Evolutionary conservation across 2,329 filamentous ascomycete species (phyloP).

Genomic region (Fusarium praegraminearum): DNA sequence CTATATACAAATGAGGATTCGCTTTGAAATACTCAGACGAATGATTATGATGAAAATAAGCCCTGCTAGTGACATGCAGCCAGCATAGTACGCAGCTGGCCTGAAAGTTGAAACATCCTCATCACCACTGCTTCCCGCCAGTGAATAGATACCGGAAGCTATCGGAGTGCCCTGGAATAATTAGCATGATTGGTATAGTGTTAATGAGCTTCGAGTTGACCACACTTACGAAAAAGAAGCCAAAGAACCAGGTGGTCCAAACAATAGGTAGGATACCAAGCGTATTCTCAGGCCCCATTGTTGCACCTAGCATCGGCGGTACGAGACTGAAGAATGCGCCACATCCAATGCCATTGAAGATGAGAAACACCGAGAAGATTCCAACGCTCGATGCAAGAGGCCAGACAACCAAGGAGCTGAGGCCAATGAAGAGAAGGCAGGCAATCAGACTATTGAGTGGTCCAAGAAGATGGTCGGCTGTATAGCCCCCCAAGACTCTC

Average conservation of each 20-base stretch:
- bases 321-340: constrained; percentile 51
- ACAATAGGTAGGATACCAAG: constrained; percentile 46
- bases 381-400: constrained; percentile 46
- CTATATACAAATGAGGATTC: not conserved
- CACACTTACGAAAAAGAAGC: constrained; percentile 47
- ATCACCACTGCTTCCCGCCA: not conserved
- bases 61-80: constrained; percentile 32
- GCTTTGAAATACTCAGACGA: constrained; percentile 15
- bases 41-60: constrained; percentile 28
- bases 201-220: fast-evolving
- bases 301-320: constrained; percentile 45
- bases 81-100: constrained; percentile 38
- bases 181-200: not conserved
- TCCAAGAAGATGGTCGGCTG: constrained; percentile 43
- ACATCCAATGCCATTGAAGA: constrained; percentile 49
- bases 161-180: constrained; percentile 37
- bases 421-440: constrained; percentile 44
- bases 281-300: constrained; percentile 42
- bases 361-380: constrained; percentile 37
- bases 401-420: constrained; percentile 48
- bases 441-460: constrained; percentile 48
- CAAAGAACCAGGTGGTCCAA: constrained; percentile 50
- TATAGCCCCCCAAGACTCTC: constrained; percentile 44
- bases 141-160: constrained; percentile 40
- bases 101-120: constrained; percentile 19